Base-by-base conservation (phyloP, 768 basidiomycete species). In the Lactarius evosmus region DNA sequence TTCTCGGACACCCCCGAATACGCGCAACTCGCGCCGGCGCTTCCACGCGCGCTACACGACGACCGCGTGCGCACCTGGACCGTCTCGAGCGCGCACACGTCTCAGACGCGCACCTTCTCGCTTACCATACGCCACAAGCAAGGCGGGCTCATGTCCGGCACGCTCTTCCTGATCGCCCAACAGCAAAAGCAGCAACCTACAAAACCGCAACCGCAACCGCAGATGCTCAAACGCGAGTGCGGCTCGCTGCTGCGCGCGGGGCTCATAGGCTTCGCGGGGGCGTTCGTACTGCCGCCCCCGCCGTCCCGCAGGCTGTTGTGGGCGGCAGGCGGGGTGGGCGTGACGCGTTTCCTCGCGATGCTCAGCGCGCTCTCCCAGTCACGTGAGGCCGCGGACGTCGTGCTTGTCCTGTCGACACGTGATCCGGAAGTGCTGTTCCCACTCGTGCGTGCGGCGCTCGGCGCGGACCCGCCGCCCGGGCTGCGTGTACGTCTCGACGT, bases 21-120 rank as follows among this genome's bases (percentile, higher is more conserved):
- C 70, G 74, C 75, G 54, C 85, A 86, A 68, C 85, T 86, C 78
- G 77, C 82, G 3, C 77, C 77, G 34, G 60, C 68, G 12, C 75
- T 78, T 14, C 79, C 80, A 1, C 78, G 74, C 22, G 75, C 77
- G 12, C 73, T 83, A 19, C 85, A 85, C 68, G 85, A 86, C 69
- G 84, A 87, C 67, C 79, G 83, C 56, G 80, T 87, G 16, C 82
- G 85, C 12, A 86, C 85, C 4, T 87, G 85, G 85, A 86, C 85
- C 0, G 76, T 86, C 19, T 85, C 85, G 2, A 62, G 66, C 22
- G 77, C 77, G 22, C 68, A 69, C 66, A 59, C 58, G 7, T 58
- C 55, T 60, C 57, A 55, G n/a, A 70, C 71, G 36, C 65, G 62
- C 46, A 54, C 70, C 12, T 80, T 82, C 70, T 72, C 78, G 17